These are phyloP conservation scores for Neospermospora avenae DNA, from an alignment of 2,329 filamentous ascomycete species.

Conservation along the genomic window DNA sequence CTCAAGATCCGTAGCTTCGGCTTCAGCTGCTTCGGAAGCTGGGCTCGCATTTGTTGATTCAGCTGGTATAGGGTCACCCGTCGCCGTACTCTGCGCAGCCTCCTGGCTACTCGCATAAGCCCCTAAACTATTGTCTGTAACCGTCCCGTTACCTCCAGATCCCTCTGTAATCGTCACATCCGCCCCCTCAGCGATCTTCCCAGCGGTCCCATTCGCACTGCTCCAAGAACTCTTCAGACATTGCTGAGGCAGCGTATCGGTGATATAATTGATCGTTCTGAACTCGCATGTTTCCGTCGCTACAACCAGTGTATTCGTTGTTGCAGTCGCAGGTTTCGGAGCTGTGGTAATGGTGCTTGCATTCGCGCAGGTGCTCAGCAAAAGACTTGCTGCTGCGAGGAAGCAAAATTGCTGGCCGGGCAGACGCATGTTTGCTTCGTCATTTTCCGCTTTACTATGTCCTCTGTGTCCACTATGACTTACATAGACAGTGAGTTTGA, in stretches of 20 bases:
- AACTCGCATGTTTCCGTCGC: slow-evolving; percentile 32
- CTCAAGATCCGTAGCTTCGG: slow-evolving; percentile 21
- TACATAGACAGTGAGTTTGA: not conserved
- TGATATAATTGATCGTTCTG: slow-evolving; percentile 38
- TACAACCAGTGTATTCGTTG: not conserved
- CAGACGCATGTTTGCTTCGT: slow-evolving; percentile 13
- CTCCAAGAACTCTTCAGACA: slow-evolving; percentile 34
- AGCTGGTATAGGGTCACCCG: not conserved
- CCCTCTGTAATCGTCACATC: not conserved
- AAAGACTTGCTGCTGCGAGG: slow-evolving; percentile 16
- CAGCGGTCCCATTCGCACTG: slow-evolving; percentile 19
- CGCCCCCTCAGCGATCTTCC: slow-evolving; percentile 2
- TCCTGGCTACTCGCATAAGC: not conserved
- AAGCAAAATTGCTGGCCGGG: not conserved
- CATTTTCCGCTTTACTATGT: slow-evolving; percentile 4
- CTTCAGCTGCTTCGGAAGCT: slow-evolving; percentile 8
- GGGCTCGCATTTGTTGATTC: slow-evolving; percentile 5
- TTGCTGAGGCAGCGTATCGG: slow-evolving; percentile 34
- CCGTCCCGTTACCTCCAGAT: not conserved
- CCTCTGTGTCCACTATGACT: not conserved
- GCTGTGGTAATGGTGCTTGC: slow-evolving; percentile 23
- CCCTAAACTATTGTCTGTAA: not conserved
- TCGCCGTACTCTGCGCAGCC: not conserved
- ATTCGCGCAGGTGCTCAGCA: slow-evolving; percentile 16
- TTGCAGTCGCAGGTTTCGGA: not conserved